Percentiles rank a stretch among this genome's conserved stretches.
Conservation (phyloP, 768 basidiomycete genomes). For the Lentinula guzmanii region DNA sequence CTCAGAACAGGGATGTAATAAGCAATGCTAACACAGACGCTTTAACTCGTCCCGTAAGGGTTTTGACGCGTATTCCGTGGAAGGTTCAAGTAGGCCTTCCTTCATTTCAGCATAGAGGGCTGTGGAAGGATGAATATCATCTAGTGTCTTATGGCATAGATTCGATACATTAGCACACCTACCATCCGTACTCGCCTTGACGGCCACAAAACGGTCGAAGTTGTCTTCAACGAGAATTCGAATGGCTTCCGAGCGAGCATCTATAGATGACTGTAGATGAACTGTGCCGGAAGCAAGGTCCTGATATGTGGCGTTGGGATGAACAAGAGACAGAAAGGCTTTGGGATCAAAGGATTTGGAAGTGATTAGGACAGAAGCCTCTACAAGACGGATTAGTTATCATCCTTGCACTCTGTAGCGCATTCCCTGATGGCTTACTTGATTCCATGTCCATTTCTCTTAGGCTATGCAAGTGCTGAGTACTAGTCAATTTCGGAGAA, state of each 20-base stretch:
- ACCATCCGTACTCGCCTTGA: conserved; percentile 97
- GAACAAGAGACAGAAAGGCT: conserved; percentile 82
- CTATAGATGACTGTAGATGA: conserved; percentile 72
- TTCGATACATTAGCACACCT: conserved; percentile 11
- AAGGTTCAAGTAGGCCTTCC: conserved; percentile 72
- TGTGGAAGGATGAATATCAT: conserved; percentile 23
- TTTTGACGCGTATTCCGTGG: conserved; percentile 77
- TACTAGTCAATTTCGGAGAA: neutral
- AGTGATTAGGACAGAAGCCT: conserved; percentile 75
- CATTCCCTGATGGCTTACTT: conserved; percentile 36
- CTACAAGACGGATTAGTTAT: conserved; percentile 26
- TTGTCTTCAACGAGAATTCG: conserved; percentile 94
- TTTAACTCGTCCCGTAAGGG: conserved; percentile 82
- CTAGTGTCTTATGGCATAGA: neutral
- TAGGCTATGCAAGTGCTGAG: conserved; percentile 32
- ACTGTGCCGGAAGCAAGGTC: conserved; percentile 78
- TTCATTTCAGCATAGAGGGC: conserved; percentile 91
- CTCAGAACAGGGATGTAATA: neutral
- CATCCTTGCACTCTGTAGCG: neutral
- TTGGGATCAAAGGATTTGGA: conserved; percentile 98
- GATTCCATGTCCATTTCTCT: conserved; percentile 72
- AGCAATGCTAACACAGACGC: conserved; percentile 38
- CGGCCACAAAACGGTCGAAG: conserved; percentile 95
- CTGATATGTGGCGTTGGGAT: conserved; percentile 93
- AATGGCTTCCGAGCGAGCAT: conserved; percentile 91